Evolutionary conservation across 2,329 filamentous ascomycete genomes (phyloP), one percentile per base, ranked within the genome.

Genomic region (Ophiocordyceps camponoti-saundersi): DNA sequence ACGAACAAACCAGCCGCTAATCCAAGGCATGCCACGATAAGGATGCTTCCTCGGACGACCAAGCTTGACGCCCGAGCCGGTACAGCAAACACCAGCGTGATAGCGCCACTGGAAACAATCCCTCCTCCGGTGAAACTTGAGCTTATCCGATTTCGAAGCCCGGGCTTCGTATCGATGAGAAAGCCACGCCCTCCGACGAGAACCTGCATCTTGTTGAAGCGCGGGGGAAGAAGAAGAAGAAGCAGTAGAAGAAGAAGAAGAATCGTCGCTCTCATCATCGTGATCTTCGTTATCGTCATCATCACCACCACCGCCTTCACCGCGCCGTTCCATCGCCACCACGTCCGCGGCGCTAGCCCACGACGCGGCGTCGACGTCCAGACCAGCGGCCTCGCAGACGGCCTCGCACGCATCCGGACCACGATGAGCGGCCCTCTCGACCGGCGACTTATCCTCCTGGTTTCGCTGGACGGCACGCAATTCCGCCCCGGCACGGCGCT

Each of bases 31-130:
- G 16, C 20, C 32, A 8, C 26, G 13, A 21, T 29, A 30, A 2
- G 21, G 13, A 22, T 44, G 36, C 47, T 43, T 44, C 11, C 50
- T 54, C 29, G 68, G 67, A 34, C 59, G 56, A 26, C 68, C 68
- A 5, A 70, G 57, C 53, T 66, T 67, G 55, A 71, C 69, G 51
- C 62, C 67, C 48, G 55, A 61, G 46, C 61, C 52, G 2, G 65
- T 65, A 51, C 67, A 70, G 56, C 68, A 71, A 8, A 62, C 57
- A 34, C 66, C 66, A 13, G 66, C 57, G 50, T 67, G 61, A 56
- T 64, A 70, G 7, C 65, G 61, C 60, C 68, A 71, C 52, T 70
- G 68, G 58, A 71, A 71, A 52, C 68, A 71, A 23, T 57, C 59
- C 18, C 61, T 59, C 44, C 60, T 56, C 36, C 57, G 55, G 49